These are phyloP conservation scores for Metschnikowia matae DNA, from an alignment of 805 yeast genomes.

Conservation along the genomic window DNA sequence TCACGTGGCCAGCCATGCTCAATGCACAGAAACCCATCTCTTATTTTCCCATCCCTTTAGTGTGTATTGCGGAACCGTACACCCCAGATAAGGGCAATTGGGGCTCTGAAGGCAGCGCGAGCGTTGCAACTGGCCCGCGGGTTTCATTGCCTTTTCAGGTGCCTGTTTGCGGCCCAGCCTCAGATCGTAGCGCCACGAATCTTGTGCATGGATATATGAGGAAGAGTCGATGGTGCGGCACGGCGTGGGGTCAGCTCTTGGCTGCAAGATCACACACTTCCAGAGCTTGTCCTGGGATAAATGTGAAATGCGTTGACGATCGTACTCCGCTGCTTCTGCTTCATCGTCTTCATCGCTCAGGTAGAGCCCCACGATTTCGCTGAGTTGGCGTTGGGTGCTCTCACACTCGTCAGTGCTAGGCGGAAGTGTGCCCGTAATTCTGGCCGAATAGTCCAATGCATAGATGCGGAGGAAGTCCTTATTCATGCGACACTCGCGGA, in stretches of 20 bases:
- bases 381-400: not conserved
- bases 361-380: slow-evolving; percentile 1
- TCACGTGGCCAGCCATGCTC: not conserved
- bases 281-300: slow-evolving; percentile 18
- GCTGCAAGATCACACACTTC: slow-evolving; percentile 43
- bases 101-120: slow-evolving; percentile 10
- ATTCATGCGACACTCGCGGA: slow-evolving; percentile 16
- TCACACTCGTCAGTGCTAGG: slow-evolving; percentile 5
- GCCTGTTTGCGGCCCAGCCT: slow-evolving; percentile 3
- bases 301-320: slow-evolving; percentile 6
- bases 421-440: slow-evolving; percentile 10
- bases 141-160: slow-evolving; percentile 21
- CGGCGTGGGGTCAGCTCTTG: slow-evolving; percentile 42
- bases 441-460: slow-evolving; percentile 17
- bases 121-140: slow-evolving; percentile 30
- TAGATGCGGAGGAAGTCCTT: slow-evolving; percentile 15
- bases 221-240: slow-evolving; percentile 17
- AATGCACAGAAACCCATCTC: slow-evolving; percentile 11
- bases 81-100: slow-evolving; percentile 11
- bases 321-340: not conserved
- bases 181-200: not conserved
- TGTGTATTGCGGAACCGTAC: slow-evolving; percentile 18
- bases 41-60: slow-evolving; percentile 18
- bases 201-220: slow-evolving; percentile 17
- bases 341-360: not conserved